These are phyloP conservation scores for Thelonectria blattea DNA, from an alignment of 2,329 filamentous ascomycete species.

Conservation along the genomic window DNA sequence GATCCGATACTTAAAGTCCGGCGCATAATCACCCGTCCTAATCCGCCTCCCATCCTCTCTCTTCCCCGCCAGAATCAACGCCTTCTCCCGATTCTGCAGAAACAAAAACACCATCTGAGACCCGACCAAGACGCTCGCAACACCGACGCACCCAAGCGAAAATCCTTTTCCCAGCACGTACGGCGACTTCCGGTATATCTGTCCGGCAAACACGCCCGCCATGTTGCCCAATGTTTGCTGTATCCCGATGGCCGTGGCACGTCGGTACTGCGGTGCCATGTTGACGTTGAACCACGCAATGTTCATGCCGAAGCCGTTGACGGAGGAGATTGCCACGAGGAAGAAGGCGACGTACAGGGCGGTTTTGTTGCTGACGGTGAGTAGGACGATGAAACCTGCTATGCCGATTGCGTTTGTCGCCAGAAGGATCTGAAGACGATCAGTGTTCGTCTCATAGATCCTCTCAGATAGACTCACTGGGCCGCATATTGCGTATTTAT, in stretches of 20 bases:
- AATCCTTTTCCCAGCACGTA: slow-evolving; percentile 20
- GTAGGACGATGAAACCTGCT: slow-evolving; percentile 54
- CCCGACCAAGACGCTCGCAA: not conserved
- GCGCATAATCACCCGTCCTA: not conserved
- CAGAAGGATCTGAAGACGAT: not conserved
- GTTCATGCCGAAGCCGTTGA: slow-evolving; percentile 52
- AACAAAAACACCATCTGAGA: not conserved
- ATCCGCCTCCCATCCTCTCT: not conserved
- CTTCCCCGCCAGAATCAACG: not conserved
- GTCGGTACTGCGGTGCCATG: slow-evolving; percentile 49
- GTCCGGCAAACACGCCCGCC: slow-evolving; percentile 47
- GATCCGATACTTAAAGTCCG: slow-evolving; percentile 5
- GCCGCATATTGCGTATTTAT: slow-evolving; percentile 44
- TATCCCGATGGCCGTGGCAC: slow-evolving; percentile 50
- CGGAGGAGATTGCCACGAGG: slow-evolving; percentile 52
- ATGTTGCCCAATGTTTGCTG: slow-evolving; percentile 44
- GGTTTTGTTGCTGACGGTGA: slow-evolving; percentile 54
- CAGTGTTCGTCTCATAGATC: not conserved
- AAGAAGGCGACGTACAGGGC: slow-evolving; percentile 55
- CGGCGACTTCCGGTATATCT: slow-evolving; percentile 40
- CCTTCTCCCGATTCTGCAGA: slow-evolving; percentile 4
- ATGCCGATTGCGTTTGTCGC: slow-evolving; percentile 22
- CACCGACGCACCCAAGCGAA: not conserved
- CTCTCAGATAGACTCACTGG: not conserved
- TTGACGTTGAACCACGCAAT: slow-evolving; percentile 52